Evolutionary conservation across 2,329 filamentous ascomycete species (phyloP), one percentile per base, ranked within the genome.

Genomic region (Xylaria sp.): DNA sequence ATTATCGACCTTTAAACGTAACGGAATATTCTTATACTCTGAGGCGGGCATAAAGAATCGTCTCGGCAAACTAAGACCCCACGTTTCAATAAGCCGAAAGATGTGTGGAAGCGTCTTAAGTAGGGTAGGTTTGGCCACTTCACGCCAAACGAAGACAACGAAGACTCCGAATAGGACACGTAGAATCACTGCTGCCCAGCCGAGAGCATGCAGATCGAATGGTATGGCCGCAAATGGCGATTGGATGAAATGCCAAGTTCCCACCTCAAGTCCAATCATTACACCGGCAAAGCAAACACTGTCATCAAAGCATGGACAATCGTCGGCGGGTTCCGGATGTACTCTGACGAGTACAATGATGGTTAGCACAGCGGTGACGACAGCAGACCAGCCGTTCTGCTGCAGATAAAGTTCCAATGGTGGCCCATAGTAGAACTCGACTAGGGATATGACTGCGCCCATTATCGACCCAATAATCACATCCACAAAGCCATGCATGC

Each of bases 401-500:
- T 90, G 85, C 72, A 98, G 85, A 81, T 89, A 95, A 19, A 85
- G 81, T 72, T 97, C 93, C 67, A 97, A 86, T 2, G 82, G 78
- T 0, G 87, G 83, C 8, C 85, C 87, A 70, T 87, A 87, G 74
- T 88, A 84, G 75, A 88, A 90, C 76, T 91, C 88, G 69, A 88
- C 72, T 32, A 86, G 78, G 27, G 85, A 86, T 71, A 91, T 87
- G 60, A 86, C 80, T 11, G 90, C 91, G 36, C 96, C 96, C 64
- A 98, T 85, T 14, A 89, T 75, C 63, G 91, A 93, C 6, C 96
- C 96, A 65, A 96, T 80, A 14, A 96, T 81, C 27, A 98, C 94
- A 79, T 99, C 96, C 51, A 96, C 85, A 81, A 98, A 97, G 11
- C 96, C 96, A 81, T 99, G 96, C 96, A 99, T 99, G 69, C 96